Percentiles rank a stretch among this genome's conserved stretches.
phyloP scores from a whole-genome alignment of 352 stramenopile genomes.

The Plasmopara muralis region DNA sequence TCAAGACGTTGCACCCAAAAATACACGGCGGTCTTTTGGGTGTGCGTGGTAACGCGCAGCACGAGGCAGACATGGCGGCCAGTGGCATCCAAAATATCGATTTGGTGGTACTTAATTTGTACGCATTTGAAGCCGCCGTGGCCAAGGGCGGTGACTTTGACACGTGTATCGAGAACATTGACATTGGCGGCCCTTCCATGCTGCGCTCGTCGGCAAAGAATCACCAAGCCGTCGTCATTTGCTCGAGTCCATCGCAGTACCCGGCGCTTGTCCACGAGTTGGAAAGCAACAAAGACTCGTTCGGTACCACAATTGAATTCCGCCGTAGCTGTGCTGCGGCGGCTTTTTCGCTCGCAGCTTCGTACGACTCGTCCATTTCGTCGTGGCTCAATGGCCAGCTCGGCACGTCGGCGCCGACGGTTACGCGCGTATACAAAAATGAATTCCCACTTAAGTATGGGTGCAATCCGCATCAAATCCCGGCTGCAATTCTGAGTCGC shows the following conservation, averaged over 20 bases:
- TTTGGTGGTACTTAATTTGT: conserved; percentile 99
- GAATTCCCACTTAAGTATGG: conserved; percentile 93
- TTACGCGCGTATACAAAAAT: conserved; percentile 94
- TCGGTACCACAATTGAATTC: conserved; percentile 89
- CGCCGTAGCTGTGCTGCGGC: conserved; percentile 74
- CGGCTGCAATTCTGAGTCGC: conserved; percentile 76
- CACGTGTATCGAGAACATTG: conserved; percentile 99
- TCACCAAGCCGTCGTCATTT: conserved; percentile 97
- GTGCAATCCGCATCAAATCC: conserved; percentile 99
- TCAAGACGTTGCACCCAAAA: conserved; percentile 99
- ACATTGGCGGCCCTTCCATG: conserved; percentile 99
- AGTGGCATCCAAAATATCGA: conserved; percentile 98
- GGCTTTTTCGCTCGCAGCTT: conserved; percentile 74
- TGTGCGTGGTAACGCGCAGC: conserved; percentile 95
- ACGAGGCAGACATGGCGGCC: conserved; percentile 94
- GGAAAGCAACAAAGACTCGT: conserved; percentile 81
- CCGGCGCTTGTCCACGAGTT: conserved; percentile 87
- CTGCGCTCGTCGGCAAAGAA: conserved; percentile 99
- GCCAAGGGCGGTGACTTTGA: conserved; percentile 90
- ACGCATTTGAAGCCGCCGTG: conserved; percentile 98
- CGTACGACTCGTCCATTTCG: conserved; percentile 97
- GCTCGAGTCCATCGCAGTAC: conserved; percentile 95
- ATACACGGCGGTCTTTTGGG: conserved; percentile 97
- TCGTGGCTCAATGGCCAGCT: conserved; percentile 94
- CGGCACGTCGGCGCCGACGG: conserved; percentile 48